Percentiles rank a stretch among this genome's conserved stretches.
phyloP scores from a whole-genome alignment of 768 basidiomycete species.

The Boletus bicolor region DNA sequence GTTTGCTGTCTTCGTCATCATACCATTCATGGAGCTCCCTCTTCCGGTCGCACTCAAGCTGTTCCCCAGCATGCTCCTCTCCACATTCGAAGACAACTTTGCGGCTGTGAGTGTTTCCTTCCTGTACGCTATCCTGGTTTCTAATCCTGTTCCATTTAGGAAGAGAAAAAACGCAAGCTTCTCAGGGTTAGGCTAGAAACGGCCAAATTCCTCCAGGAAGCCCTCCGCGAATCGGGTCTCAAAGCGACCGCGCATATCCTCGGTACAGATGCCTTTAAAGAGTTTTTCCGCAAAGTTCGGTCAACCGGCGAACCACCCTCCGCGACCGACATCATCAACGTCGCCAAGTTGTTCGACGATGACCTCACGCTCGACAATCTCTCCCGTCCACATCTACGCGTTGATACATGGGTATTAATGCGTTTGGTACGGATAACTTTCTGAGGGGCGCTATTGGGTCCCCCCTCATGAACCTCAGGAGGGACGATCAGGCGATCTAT shows the following conservation, averaged over 20 bases:
- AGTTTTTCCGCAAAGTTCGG: slow-evolving; percentile 97
- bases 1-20: slow-evolving; percentile 90
- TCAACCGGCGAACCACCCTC: slow-evolving; percentile 95
- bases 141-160: slow-evolving; percentile 41
- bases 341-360: too few species aligned
- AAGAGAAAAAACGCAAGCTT: slow-evolving; percentile 95
- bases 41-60: slow-evolving; percentile 94
- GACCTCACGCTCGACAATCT: too few species aligned
- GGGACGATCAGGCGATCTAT: slow-evolving; percentile 92
- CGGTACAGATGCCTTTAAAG: too few species aligned
- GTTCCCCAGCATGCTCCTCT: slow-evolving; percentile 98
- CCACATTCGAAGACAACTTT: slow-evolving; percentile 97
- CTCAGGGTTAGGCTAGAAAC: slow-evolving; percentile 93
- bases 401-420: too few species aligned
- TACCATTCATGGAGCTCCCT: slow-evolving; percentile 98
- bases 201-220: slow-evolving; percentile 99
- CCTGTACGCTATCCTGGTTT: background rate
- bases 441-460: too few species aligned
- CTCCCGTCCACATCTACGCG: too few species aligned
- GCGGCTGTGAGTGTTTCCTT: slow-evolving; percentile 60
- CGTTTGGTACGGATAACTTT: too few species aligned
- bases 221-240: slow-evolving; percentile 92
- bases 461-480: too few species aligned
- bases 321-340: too few species aligned
- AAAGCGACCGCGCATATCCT: too few species aligned